Conservation (phyloP, 2,329 filamentous ascomycete species). For the Fusarium virguliforme region DNA sequence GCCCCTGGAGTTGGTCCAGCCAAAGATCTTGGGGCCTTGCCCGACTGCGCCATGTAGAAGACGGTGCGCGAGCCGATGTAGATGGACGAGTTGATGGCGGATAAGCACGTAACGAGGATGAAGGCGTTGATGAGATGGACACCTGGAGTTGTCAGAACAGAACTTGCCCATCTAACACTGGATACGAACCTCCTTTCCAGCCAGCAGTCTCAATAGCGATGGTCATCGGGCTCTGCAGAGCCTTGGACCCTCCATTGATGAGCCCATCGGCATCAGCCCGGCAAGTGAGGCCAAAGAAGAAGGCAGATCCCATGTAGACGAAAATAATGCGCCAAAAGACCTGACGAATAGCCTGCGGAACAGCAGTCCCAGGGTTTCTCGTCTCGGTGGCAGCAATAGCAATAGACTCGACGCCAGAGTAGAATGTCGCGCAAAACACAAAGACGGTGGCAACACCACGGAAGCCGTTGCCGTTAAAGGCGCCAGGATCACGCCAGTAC, state of each 20-base stretch:
- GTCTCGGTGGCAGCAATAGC: constrained; percentile 76
- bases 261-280: constrained; percentile 78
- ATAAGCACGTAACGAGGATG: constrained; percentile 81
- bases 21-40: constrained; percentile 79
- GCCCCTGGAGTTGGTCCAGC: constrained; percentile 76
- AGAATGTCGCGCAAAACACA: constrained; percentile 79
- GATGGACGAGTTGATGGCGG: constrained; percentile 81
- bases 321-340: constrained; percentile 75
- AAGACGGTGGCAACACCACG: constrained; percentile 76
- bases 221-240: constrained; percentile 81
- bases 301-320: constrained; percentile 78
- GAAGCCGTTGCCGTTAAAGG: constrained; percentile 78
- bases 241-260: constrained; percentile 73
- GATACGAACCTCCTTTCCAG: constrained; percentile 72
- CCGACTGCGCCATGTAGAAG: constrained; percentile 81
- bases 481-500: constrained; percentile 81
- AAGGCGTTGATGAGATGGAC: constrained; percentile 85
- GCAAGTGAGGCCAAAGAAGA: constrained; percentile 83
- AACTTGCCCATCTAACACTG: not conserved
- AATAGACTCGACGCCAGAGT: constrained; percentile 76
- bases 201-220: constrained; percentile 82
- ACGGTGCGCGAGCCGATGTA: constrained; percentile 84
- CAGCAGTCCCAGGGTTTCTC: constrained; percentile 69
- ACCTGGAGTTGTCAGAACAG: constrained; percentile 46
- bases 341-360: constrained; percentile 73